These are phyloP conservation scores for Tolypocladium ophioglossoides DNA, from an alignment of 2,329 filamentous ascomycete genomes.

Conservation along the genomic window DNA sequence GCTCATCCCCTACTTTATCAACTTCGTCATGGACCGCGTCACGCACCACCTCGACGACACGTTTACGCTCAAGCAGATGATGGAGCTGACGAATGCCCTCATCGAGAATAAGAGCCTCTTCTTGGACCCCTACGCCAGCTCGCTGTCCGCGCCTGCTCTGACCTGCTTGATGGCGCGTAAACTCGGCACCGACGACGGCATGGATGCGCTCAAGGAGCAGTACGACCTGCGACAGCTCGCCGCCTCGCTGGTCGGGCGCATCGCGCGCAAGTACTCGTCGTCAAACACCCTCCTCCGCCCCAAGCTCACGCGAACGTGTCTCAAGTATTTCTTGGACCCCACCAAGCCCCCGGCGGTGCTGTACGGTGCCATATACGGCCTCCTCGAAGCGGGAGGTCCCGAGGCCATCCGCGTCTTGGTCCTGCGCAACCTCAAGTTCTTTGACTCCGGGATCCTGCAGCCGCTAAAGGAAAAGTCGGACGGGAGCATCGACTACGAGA, in stretches of 20 bases:
- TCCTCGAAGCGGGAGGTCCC: slow-evolving; percentile 64
- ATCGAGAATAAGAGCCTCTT: slow-evolving; percentile 77
- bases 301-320: slow-evolving; percentile 82
- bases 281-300: slow-evolving; percentile 76
- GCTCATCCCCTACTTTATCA: slow-evolving; percentile 90
- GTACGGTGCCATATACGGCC: slow-evolving; percentile 76
- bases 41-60: slow-evolving; percentile 87
- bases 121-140: slow-evolving; percentile 47
- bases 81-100: slow-evolving; percentile 77
- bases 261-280: slow-evolving; percentile 71
- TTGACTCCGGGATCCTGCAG: slow-evolving; percentile 42
- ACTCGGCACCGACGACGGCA: slow-evolving; percentile 49
- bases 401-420: slow-evolving; percentile 47
- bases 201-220: slow-evolving; percentile 47
- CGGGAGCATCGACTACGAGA: slow-evolving; percentile 39
- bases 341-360: slow-evolving; percentile 73
- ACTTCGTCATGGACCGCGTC: slow-evolving; percentile 91
- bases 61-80: slow-evolving; percentile 82
- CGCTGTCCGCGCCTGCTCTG: slow-evolving; percentile 74
- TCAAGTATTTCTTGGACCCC: slow-evolving; percentile 86
- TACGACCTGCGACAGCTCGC: slow-evolving; percentile 79
- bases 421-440: slow-evolving; percentile 43
- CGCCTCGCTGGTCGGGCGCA: slow-evolving; percentile 67
- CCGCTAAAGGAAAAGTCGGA: slow-evolving; percentile 42
- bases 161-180: slow-evolving; percentile 78